phyloP scores from a whole-genome alignment of 352 stramenopile species.

The Pythium periplocum region DNA sequence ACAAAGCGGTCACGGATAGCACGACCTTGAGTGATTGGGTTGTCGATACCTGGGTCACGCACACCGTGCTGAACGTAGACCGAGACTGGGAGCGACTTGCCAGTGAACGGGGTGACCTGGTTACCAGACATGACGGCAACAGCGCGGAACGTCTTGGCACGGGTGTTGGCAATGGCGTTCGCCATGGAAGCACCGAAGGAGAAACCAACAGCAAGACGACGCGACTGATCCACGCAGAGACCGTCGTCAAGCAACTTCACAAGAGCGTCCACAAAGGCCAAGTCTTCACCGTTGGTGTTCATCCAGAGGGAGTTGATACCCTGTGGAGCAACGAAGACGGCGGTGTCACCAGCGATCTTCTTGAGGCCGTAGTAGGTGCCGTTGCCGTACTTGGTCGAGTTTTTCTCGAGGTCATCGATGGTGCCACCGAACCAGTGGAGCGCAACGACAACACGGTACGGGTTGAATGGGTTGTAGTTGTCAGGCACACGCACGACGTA shows the following conservation, averaged over 20 bases:
- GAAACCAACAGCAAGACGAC: slow-evolving; percentile 28
- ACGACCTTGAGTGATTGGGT: slow-evolving; percentile 22
- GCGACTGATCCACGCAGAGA: slow-evolving; percentile 21
- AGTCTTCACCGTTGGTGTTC: slow-evolving; percentile 22
- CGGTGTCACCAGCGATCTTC: slow-evolving; percentile 12
- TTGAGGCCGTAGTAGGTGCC: slow-evolving; percentile 26
- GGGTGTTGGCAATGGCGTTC: slow-evolving; percentile 17
- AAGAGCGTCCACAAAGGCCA: slow-evolving; percentile 20
- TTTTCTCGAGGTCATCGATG: slow-evolving; percentile 18
- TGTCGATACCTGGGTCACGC: slow-evolving; percentile 15
- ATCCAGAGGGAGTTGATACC: slow-evolving; percentile 19
- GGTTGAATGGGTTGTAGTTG: slow-evolving; percentile 10
- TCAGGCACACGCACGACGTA: slow-evolving; percentile 23
- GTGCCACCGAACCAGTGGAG: slow-evolving; percentile 27
- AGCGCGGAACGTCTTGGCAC: slow-evolving; percentile 16
- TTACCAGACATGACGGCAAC: slow-evolving; percentile 20
- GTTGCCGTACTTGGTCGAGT: slow-evolving; percentile 25
- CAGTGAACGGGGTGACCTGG: slow-evolving; percentile 15
- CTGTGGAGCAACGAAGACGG: slow-evolving; percentile 26
- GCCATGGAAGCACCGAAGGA: slow-evolving; percentile 24
- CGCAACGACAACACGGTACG: slow-evolving; percentile 20
- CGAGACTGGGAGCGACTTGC: slow-evolving; percentile 13
- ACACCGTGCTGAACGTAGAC: slow-evolving; percentile 21
- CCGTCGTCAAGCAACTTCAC: slow-evolving; percentile 15
- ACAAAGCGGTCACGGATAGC: slow-evolving; percentile 26